Evolutionary conservation across 2,329 filamentous ascomycete genomes (phyloP).

Genomic region (Aspergillus fischeri): DNA sequence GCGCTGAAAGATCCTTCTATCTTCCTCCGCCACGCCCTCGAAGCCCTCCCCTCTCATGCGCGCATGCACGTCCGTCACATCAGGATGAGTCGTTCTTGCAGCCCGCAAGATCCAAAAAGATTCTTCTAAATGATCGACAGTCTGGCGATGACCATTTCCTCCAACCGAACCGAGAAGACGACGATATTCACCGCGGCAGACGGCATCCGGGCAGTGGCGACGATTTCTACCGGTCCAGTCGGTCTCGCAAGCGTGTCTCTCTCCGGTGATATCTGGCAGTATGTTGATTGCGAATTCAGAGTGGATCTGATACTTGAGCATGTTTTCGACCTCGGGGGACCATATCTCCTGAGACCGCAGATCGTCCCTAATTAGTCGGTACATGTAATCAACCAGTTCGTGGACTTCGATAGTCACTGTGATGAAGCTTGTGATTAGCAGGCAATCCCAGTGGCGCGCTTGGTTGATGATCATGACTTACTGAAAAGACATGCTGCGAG

Average conservation of each 20-base stretch:
- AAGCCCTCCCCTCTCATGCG: slow-evolving; percentile 28
- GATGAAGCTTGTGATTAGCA: background rate
- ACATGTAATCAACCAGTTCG: slow-evolving; percentile 28
- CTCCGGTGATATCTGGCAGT: slow-evolving; percentile 10
- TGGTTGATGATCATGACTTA: slow-evolving; percentile 11
- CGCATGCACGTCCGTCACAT: slow-evolving; percentile 13
- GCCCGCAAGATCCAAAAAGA: slow-evolving; percentile 30
- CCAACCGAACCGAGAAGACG: slow-evolving; percentile 14
- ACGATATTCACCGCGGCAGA: slow-evolving; percentile 21
- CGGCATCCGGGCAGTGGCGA: slow-evolving; percentile 22
- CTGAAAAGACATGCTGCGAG: slow-evolving; percentile 30
- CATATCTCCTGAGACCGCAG: slow-evolving; percentile 16
- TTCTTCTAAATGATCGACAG: slow-evolving; percentile 22
- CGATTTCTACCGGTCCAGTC: slow-evolving; percentile 29
- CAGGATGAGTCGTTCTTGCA: slow-evolving; percentile 28
- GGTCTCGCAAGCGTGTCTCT: slow-evolving; percentile 28
- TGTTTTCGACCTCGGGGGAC: slow-evolving; percentile 13
- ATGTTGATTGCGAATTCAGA: slow-evolving; percentile 21
- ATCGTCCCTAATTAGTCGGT: slow-evolving; percentile 31
- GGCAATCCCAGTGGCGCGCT: background rate
- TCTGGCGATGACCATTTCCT: slow-evolving; percentile 13
- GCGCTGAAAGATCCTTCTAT: slow-evolving; percentile 25
- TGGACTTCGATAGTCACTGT: slow-evolving; percentile 24
- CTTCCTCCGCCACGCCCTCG: slow-evolving; percentile 19
- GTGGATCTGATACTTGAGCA: slow-evolving; percentile 22